phyloP scores from a whole-genome alignment of 2,329 filamentous ascomycete species.

The Metarhizium sp. region DNA sequence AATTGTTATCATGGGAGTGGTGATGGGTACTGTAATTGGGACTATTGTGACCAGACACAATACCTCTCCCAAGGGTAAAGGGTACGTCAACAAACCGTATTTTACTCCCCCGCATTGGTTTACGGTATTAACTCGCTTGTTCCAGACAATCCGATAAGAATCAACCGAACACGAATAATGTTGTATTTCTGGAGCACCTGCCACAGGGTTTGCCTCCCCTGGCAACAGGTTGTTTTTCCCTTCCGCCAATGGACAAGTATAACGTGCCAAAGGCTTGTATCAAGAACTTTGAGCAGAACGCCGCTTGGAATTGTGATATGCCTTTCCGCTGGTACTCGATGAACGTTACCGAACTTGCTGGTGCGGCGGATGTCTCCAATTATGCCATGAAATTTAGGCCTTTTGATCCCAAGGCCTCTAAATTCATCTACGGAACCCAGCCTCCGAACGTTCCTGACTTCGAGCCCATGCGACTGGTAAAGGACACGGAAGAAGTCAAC shows the following conservation, averaged over 20 bases:
- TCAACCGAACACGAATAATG: slow-evolving; percentile 32
- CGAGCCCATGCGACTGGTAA: slow-evolving; percentile 35
- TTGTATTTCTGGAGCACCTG: slow-evolving; percentile 37
- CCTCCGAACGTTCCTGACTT: slow-evolving; percentile 34
- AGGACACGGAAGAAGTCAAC: slow-evolving; percentile 36
- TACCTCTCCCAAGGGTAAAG: slow-evolving; percentile 8
- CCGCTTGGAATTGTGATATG: slow-evolving; percentile 56
- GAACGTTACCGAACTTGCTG: slow-evolving; percentile 23
- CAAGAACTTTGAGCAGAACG: slow-evolving; percentile 40
- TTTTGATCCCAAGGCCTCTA: slow-evolving; percentile 26
- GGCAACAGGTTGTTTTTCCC: slow-evolving; percentile 42
- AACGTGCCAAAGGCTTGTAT: slow-evolving; percentile 47
- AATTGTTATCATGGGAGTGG: slow-evolving; percentile 41
- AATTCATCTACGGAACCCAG: slow-evolving; percentile 45
- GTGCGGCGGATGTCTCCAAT: slow-evolving; percentile 18
- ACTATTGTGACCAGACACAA: slow-evolving; percentile 12
- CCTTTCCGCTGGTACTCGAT: slow-evolving; percentile 34
- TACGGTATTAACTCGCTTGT: slow-evolving; percentile 2
- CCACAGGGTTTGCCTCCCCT: slow-evolving; percentile 43
- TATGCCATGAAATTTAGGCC: slow-evolving; percentile 33
- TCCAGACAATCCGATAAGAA: slow-evolving; percentile 15
- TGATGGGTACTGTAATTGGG: slow-evolving; percentile 44
- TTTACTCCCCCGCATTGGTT: neutral
- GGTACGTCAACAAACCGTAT: slow-evolving; percentile 12
- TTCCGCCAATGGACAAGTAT: slow-evolving; percentile 45